Percentiles rank a stretch among this genome's conserved stretches.
phyloP scores from a whole-genome alignment of 2,329 filamentous ascomycete species.

The Sporothrix euskadiensis region DNA sequence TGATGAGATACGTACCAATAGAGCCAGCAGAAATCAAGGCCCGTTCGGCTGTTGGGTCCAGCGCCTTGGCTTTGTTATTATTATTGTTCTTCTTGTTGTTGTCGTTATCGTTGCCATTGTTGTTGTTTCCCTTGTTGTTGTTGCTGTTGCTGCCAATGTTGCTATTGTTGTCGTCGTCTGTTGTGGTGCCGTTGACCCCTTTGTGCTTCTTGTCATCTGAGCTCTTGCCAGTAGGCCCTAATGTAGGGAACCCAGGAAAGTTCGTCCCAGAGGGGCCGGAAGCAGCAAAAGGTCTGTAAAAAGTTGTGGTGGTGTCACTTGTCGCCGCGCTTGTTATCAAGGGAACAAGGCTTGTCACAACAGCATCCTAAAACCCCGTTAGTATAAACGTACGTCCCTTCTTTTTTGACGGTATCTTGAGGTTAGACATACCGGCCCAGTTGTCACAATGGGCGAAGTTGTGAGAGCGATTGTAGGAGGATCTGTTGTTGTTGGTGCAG shows the following conservation, averaged over 20 bases:
- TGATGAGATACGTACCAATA: conserved; percentile 37
- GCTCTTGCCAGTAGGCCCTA: background rate
- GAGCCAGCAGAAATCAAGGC: conserved; percentile 41
- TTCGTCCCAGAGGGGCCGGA: conserved; percentile 3
- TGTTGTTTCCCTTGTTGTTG: conserved; percentile 2
- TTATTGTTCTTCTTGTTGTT: conserved; percentile 8
- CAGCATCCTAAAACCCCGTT: conserved; percentile 7
- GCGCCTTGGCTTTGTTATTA: conserved; percentile 21
- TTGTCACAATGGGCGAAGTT: conserved; percentile 22
- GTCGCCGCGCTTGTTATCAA: conserved; percentile 23
- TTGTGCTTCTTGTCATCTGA: conserved; percentile 27
- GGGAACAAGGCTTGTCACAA: conserved; percentile 24
- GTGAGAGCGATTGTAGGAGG: conserved; percentile 9
- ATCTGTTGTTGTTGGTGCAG: background rate
- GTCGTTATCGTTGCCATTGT: background rate
- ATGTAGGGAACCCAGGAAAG: conserved; percentile 9
- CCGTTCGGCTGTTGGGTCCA: conserved; percentile 37
- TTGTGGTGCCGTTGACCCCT: background rate
- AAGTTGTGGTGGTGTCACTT: background rate
- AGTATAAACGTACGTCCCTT: background rate
- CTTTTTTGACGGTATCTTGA: background rate
- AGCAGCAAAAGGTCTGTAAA: background rate
- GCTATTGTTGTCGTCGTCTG: conserved; percentile 5
- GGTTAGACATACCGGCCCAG: conserved; percentile 12
- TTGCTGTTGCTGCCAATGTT: conserved; percentile 1